Evolutionary conservation across 2,329 filamentous ascomycete species (phyloP).

Genomic region (Delphinella strobiligena): DNA sequence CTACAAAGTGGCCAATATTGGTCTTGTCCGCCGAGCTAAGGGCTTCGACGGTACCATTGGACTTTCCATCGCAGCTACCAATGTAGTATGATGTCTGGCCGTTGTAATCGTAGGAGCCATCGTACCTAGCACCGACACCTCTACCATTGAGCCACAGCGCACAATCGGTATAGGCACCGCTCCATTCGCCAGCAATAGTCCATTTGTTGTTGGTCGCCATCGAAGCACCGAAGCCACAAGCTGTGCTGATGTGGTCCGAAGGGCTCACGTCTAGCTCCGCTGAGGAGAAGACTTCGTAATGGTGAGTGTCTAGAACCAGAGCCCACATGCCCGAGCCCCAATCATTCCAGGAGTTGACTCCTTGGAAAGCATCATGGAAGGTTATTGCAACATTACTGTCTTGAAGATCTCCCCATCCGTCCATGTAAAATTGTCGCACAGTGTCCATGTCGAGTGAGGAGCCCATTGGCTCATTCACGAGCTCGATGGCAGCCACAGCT

Average conservation of each 20-base stretch:
- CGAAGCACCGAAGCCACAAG: constrained; percentile 31
- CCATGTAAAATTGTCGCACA: constrained; percentile 35
- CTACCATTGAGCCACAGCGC: constrained; percentile 37
- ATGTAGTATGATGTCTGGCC: constrained; percentile 24
- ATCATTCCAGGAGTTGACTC: constrained; percentile 31
- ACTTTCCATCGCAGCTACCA: constrained; percentile 34
- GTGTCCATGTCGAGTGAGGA: constrained; percentile 29
- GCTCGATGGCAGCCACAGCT: constrained; percentile 34
- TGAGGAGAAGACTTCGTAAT: constrained; percentile 36
- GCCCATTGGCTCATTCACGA: constrained; percentile 37
- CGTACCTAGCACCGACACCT: constrained; percentile 30
- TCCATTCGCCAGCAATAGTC: constrained; percentile 37
- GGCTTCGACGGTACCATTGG: constrained; percentile 28
- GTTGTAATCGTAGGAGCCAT: constrained; percentile 25
- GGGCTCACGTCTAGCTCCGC: constrained; percentile 25
- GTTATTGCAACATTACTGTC: constrained; percentile 29
- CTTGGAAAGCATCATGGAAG: constrained; percentile 37
- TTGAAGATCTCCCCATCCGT: constrained; percentile 34
- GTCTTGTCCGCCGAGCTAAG: constrained; percentile 29
- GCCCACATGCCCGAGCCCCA: constrained; percentile 33
- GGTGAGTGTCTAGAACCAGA: constrained; percentile 34
- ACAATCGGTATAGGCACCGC: constrained; percentile 35
- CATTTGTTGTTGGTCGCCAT: constrained; percentile 35
- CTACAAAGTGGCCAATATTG: constrained; percentile 33
- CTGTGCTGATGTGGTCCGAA: constrained; percentile 27